Evolutionary conservation across 1,284 basidiomycete species (phyloP), one percentile per base, ranked within the genome.

Genomic region (Tausonia pullulans): DNA sequence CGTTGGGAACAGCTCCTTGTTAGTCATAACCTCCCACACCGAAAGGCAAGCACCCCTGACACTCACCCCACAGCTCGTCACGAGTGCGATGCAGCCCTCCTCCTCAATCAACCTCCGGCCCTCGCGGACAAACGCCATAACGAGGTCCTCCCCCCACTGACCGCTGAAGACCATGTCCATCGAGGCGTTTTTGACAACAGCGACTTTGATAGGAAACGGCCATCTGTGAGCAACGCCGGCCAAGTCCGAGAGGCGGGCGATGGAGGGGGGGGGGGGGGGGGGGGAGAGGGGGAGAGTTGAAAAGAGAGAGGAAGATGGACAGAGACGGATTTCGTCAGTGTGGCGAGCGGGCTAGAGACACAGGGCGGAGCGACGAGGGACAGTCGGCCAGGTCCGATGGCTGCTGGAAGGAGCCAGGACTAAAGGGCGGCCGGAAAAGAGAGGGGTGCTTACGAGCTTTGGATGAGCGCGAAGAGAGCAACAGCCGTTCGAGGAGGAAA

Each of bases 41-140:
- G 27, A 27, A 27, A 27, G 27, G 27, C 27, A 27, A 27, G 27
- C 39, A 27, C 39, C 52, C 3, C n/a, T n/a, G 7, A 39, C 14
- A 52, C 59, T 41, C 3, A 61, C 51, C 4, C 53, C 61, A 45
- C 55, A 62, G 27, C 16, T 40, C 14, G 61, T 62, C 2, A 62
- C 61, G 40, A 60, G 73, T 71, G 56, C 67, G 67, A 27, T 66
- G 69, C 56, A 75, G 73, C 67, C 62, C 71, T 27, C 72, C 74
- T 14, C 69, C 72, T 40, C 75, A 73, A 40, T 63, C 70, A 45
- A 74, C 73, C 11, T 71, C 74, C 60, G 74, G 74, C 61, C 69
- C 69, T 13, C 69, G 74, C 8, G 76, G 48, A 58, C 61, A 40
- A 62, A 62, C 9, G 41, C 40, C 7, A 56, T 14, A 5, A 62